Conservation (phyloP, 176 grass and related monocot genomes). For the Melocanna baccifera region DNA sequence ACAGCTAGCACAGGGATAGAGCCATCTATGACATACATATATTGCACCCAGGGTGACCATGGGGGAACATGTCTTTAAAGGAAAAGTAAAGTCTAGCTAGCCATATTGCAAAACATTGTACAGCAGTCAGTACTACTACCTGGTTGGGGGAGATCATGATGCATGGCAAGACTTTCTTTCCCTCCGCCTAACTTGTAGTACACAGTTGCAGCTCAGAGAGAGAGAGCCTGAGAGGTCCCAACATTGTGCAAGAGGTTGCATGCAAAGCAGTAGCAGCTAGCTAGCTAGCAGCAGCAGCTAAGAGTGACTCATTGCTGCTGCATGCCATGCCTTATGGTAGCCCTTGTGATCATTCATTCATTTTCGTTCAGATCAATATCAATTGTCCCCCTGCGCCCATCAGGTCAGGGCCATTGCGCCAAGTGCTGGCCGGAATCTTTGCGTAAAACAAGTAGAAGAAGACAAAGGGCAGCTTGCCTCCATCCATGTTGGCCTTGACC, state of each 20-base stretch:
- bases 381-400: conserved; percentile 50
- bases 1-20: background rate
- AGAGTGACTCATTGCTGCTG: background rate
- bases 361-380: conserved; percentile 43
- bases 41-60: background rate
- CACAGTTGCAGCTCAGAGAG: background rate
- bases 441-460: conserved; percentile 44
- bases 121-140: background rate
- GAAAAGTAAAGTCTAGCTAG: conserved; percentile 29
- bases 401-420: conserved; percentile 1
- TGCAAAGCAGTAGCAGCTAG: background rate
- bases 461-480: conserved; percentile 25
- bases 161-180: conserved; percentile 33
- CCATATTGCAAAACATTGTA: conserved; percentile 28
- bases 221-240: background rate
- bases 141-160: conserved; percentile 30
- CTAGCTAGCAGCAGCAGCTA: background rate
- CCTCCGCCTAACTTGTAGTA: background rate
- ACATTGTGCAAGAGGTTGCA: background rate
- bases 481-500: conserved; percentile 26
- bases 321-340: background rate
- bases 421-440: conserved; percentile 44
- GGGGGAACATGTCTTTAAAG: conserved; percentile 28
- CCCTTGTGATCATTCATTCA: conserved; percentile 29
- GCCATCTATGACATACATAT: background rate